Base-by-base conservation (phyloP, 352 stramenopile genomes). In the Phytophthora citricola region DNA sequence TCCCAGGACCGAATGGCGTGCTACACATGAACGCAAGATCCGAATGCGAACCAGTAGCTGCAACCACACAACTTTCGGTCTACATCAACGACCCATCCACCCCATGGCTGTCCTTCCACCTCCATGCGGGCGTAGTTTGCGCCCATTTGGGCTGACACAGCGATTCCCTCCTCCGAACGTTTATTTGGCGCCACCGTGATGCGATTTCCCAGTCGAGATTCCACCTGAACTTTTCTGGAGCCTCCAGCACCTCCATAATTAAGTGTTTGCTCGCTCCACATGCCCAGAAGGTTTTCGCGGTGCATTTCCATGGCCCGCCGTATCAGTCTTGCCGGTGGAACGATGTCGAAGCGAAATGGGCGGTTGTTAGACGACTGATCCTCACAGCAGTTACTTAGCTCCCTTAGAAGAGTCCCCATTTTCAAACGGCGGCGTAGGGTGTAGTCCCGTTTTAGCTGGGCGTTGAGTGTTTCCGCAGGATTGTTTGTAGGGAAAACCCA, bases 401-500 rank as follows among this genome's bases (percentile, higher is more conserved):
- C 31, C 11, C 27, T 38, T 1, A 55, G 31, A 1, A 66, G 15
- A 12, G 31, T 15, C 0, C 58, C 58, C 32, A 66, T 66, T 40
- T 69, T 69, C 0, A 56, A 17, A 0, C 61, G 38, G 7, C 38
- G 32, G 3, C 43, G 17, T 34, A 26, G 60, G 27, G 62, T 69
- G 32, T 69, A 69, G 34, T 66, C 62, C 0, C 32, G n/a, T 34
- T 76, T 76, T 17, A 73, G 48, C 2, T 62, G 27, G 0, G 53
- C 56, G 31, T 68, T 73, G 24, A 73, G 73, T 22, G 63, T 34
- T 36, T 76, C 63, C 1, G 45, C 41, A 0, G 63, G 54, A n/a
- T 68, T 73, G 7, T 66, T 73, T 0, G 55, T 68, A 8, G 59
- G 55, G 41, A 56, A 67, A 0, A 20, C 17, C 58, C 53, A 20